Conservation (phyloP, 1,139 yeast species). For the Diutina neorugosa region DNA sequence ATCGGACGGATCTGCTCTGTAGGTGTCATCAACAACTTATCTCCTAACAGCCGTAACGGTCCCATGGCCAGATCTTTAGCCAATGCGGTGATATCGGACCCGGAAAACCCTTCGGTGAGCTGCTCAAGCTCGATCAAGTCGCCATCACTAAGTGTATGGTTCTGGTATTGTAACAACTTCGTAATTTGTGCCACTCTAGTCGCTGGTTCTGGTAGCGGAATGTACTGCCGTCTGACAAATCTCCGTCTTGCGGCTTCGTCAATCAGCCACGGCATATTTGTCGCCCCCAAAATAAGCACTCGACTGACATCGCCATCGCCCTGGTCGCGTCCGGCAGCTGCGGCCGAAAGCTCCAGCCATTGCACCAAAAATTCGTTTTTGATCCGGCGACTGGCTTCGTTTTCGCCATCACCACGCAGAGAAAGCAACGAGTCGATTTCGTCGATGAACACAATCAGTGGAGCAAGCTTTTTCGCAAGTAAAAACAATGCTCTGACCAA, state of each 20-base stretch:
- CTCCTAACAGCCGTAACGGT: slow-evolving; percentile 85
- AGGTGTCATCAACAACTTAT: slow-evolving; percentile 70
- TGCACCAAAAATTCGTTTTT: slow-evolving; percentile 91
- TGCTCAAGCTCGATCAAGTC: slow-evolving; percentile 52
- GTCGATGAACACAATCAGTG: slow-evolving; percentile 90
- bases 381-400: slow-evolving; percentile 82
- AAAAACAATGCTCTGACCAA: slow-evolving; percentile 81
- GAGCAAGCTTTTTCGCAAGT: slow-evolving; percentile 78
- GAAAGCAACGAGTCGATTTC: slow-evolving; percentile 90
- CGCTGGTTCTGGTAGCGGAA: slow-evolving; percentile 84
- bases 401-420: slow-evolving; percentile 79
- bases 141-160: slow-evolving; percentile 51
- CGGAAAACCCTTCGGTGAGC: slow-evolving; percentile 74
- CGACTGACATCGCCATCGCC: slow-evolving; percentile 39
- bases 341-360: slow-evolving; percentile 90
- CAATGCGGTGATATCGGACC: slow-evolving; percentile 87
- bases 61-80: slow-evolving; percentile 99
- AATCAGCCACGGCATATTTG: slow-evolving; percentile 94
- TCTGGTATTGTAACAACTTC: slow-evolving; percentile 64
- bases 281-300: slow-evolving; percentile 88
- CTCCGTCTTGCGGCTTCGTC: slow-evolving; percentile 97
- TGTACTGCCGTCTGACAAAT: slow-evolving; percentile 86
- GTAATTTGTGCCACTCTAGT: slow-evolving; percentile 65
- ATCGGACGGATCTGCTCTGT: slow-evolving; percentile 81
- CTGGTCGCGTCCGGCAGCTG: slow-evolving; percentile 67